A percentile compares a stretch with the other conserved stretches of the same genome.
These are phyloP conservation scores for Salvia sclarea DNA, from an alignment of 305 asterid genomes.

Conservation along the genomic window DNA sequence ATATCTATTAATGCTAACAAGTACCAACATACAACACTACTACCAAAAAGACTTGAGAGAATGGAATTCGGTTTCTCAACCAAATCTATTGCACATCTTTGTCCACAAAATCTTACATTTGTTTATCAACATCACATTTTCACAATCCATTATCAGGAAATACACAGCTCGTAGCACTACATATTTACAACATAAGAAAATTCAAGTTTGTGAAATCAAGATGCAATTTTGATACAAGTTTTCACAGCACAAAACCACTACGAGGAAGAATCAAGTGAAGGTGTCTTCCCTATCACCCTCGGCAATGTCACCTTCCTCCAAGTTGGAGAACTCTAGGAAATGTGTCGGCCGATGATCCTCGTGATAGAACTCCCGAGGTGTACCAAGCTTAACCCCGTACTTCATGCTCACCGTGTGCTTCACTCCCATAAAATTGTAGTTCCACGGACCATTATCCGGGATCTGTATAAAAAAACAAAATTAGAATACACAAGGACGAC, in stretches of 20 bases:
- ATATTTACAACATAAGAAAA: constrained; percentile 30
- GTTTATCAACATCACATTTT: background rate
- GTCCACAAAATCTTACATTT: background rate
- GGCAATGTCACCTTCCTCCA: constrained; percentile 89
- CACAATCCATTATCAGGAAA: background rate
- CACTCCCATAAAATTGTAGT: constrained; percentile 96
- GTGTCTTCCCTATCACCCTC: constrained; percentile 96
- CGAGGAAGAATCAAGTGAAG: constrained; percentile 41
- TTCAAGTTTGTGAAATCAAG: background rate
- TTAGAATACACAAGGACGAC: background rate
- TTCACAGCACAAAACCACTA: background rate
- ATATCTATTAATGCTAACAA: too few relatives aligned
- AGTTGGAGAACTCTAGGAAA: constrained; percentile 89
- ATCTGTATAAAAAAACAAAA: constrained; percentile 45
- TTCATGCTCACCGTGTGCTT: constrained; percentile 86
- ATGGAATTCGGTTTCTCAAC: background rate
- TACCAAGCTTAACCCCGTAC: constrained; percentile 87
- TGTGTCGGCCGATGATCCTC: constrained; percentile 97
- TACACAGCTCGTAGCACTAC: background rate
- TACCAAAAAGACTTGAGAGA: background rate
- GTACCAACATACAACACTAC: background rate
- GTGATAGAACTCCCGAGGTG: constrained; percentile 85
- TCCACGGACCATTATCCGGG: constrained; percentile 97
- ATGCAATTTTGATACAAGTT: background rate
- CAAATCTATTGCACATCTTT: too few relatives aligned